A percentile compares a stretch with the other conserved stretches of the same genome.
Evolutionary conservation across 2,329 filamentous ascomycete species (phyloP).

Genomic region (Plenodomus lindquistii): DNA sequence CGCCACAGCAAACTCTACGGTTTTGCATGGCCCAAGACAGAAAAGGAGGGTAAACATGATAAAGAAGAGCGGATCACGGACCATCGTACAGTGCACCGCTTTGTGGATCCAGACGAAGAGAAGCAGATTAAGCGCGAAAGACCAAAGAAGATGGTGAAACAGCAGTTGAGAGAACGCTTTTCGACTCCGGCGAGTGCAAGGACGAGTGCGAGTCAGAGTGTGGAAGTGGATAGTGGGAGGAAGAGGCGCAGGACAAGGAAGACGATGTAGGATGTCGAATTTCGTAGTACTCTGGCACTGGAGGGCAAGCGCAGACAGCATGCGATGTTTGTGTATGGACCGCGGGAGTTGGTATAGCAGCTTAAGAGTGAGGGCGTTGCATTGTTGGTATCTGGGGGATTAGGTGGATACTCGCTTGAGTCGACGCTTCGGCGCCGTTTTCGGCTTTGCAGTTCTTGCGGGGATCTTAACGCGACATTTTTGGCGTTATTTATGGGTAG

Average conservation of each 20-base stretch:
- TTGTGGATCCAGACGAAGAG: slow-evolving; percentile 72
- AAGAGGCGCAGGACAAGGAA: slow-evolving; percentile 29
- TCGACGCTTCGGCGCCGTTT: too few species aligned
- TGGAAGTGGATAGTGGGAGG: slow-evolving; percentile 25
- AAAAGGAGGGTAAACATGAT: slow-evolving; percentile 74
- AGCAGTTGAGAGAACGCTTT: slow-evolving; percentile 27
- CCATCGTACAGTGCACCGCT: slow-evolving; percentile 85
- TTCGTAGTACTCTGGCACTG: not conserved
- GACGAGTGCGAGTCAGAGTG: slow-evolving; percentile 32
- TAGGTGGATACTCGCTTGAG: too few species aligned
- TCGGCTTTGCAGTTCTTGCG: too few species aligned
- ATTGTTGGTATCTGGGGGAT: too few species aligned
- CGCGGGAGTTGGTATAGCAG: too few species aligned
- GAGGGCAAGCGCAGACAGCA: too few species aligned
- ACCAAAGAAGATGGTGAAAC: slow-evolving; percentile 27
- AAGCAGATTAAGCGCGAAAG: slow-evolving; percentile 37
- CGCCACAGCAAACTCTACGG: slow-evolving; percentile 95
- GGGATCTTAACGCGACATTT: too few species aligned
- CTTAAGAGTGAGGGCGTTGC: too few species aligned
- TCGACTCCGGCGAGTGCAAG: slow-evolving; percentile 32
- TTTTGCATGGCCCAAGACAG: slow-evolving; percentile 94
- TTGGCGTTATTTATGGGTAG: too few species aligned
- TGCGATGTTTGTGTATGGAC: not conserved
- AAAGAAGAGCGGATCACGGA: slow-evolving; percentile 72
- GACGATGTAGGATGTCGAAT: slow-evolving; percentile 31